Evolutionary conservation across 2,329 filamentous ascomycete species (phyloP), one percentile per base, ranked within the genome.

Genomic region (Colletotrichum euphorbiae): DNA sequence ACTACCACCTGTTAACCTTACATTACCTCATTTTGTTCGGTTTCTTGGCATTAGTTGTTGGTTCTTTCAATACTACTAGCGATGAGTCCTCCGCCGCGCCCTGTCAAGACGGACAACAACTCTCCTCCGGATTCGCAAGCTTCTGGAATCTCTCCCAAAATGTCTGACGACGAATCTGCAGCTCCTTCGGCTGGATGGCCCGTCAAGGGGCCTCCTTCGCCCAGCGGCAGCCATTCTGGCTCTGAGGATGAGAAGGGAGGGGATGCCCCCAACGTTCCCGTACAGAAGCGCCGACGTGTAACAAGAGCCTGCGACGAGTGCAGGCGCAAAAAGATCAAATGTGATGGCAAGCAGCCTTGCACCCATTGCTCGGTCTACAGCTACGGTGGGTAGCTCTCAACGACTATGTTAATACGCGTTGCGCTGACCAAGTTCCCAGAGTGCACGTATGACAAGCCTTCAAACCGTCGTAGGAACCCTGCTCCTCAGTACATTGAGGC

Each of bases 281-380:
- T 92, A 67, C 92, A 94, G 76, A 94, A 95, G 77, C 86, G 92
- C 70, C 85, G 92, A 62, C 86, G 93, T 75, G 92, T 95, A 50
- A 94, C 92, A 19, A 85, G 93, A 73, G 92, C 92, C 45, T 95
- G 92, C 79, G 92, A 94, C 74, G 91, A 94, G 78, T 95, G 92
- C 76, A 87, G 92, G 65, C 87, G 92, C 72, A 95, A 95, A 78
- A 95, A 95, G 80, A 95, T 95, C 75, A 95, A 94, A 77, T 95
- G 92, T 74, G 92, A 94, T 77, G 92, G 92, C 73, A 93, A 94
- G 78, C 92, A 94, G 77, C 93, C 93, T 9, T 96, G 93, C 80
- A 98, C 94, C 0, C 96, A 98, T 80, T 99, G 96, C 79, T 97
- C 94, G 11, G 94, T 98, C 56, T 99, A 99, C 80, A 98, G 94